Evolutionary conservation across 1,284 basidiomycete species (phyloP), one percentile per base, ranked within the genome.

Genomic region (Calocybe gambosa): DNA sequence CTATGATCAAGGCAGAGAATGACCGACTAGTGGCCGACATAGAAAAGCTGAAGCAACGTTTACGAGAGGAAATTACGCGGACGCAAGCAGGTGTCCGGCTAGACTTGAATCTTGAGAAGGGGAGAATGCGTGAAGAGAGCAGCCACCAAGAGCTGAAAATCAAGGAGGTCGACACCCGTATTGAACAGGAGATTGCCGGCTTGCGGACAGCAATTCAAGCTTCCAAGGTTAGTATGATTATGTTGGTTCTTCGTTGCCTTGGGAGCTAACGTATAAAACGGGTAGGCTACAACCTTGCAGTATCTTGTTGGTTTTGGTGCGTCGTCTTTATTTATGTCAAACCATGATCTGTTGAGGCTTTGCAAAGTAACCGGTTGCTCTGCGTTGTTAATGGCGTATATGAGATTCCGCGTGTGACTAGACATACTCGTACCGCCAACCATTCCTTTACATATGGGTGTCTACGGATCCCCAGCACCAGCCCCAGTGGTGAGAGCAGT

Each of bases 21-120:
- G 95, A 98, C 64, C 79, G 95, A 16, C 74, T 99, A 15, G 75
- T 91, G 58, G 77, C 82, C 26, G 95, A 99, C 61, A 85, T 98
- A 43, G 93, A 98, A 71, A 93, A 93, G 68, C 77, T 99, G 47
- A 98, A 98, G 70, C 93, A 96, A 66, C 78, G 92, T 13, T 70
- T 99, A 15, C 75, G 94, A 18, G 93, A 96, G 64, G 90, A 95
- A 60, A 87, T 97, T 50, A 89, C 85, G 2, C 77, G 89, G 20
- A 97, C 94, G 3, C 93, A 97, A 62, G 90, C 89, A 2, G 94
- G 94, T 21, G 96, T 99, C 1, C 74, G 95, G 39, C 69, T 99
- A 20, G 96, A 99, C 65, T 68, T 99, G 50, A 99, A 99, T 67
- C 71, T 99, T 18, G 95, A 99, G 71, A 99, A 99, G 68, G 94